These are phyloP conservation scores for Arachnomyces sp. DNA, from an alignment of 2,329 filamentous ascomycete genomes.

Conservation along the genomic window DNA sequence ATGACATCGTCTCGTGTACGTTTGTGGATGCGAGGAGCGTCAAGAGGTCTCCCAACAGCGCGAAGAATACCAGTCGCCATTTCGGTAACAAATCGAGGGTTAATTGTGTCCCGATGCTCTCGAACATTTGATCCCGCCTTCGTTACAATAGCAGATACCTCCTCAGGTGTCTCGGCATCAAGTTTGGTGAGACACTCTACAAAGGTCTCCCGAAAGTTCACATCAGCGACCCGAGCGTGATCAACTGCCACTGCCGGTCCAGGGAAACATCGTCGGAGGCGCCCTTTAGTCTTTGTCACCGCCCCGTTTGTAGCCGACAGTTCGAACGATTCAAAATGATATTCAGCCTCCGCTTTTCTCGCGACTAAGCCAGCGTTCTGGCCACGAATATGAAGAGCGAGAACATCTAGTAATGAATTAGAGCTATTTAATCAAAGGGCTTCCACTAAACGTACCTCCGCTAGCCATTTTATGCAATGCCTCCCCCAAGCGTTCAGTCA, in stretches of 20 bases:
- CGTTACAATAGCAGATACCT: constrained; percentile 25
- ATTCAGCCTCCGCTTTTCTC: constrained; percentile 13
- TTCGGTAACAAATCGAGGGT: constrained; percentile 48
- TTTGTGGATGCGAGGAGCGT: constrained; percentile 14
- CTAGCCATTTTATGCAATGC: constrained; percentile 5
- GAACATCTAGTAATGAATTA: constrained; percentile 15
- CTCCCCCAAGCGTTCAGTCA: constrained; percentile 3
- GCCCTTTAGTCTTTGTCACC: constrained; percentile 31
- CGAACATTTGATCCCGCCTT: constrained; percentile 33
- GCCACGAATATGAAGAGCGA: constrained; percentile 35
- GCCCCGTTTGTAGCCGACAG: constrained; percentile 34
- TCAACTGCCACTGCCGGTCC: constrained; percentile 30
- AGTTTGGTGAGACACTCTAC: constrained; percentile 28
- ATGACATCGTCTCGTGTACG: constrained; percentile 45
- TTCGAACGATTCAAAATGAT: constrained; percentile 40
- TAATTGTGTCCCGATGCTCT: constrained; percentile 43
- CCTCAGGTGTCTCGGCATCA: constrained; percentile 26
- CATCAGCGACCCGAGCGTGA: constrained; percentile 14
- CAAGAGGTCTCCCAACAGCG: constrained; percentile 27
- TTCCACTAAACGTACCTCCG: constrained; percentile 5
- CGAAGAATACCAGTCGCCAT: constrained; percentile 40
- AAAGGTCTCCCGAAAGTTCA: constrained; percentile 20
- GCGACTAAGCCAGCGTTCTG: constrained; percentile 45
- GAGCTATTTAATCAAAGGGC: constrained; percentile 9
- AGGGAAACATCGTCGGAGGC: constrained; percentile 41